Base-by-base conservation (phyloP, 192 early-diverging fungal species). In the Phlyctochytrium planicorne region DNA sequence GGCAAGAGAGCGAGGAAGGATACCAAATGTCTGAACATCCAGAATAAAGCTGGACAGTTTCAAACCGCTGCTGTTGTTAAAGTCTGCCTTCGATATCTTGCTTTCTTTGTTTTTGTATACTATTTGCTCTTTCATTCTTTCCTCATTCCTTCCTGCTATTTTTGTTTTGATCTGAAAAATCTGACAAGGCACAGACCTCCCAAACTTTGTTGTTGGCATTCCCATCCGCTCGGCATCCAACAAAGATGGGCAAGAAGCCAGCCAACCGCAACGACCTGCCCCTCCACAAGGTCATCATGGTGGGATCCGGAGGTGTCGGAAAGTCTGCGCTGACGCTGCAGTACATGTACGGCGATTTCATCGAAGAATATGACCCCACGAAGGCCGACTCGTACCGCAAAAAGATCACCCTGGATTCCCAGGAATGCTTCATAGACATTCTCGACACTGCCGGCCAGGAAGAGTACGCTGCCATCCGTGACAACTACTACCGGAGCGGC, bases 301-400 rank as follows among this genome's bases (percentile, higher is more conserved):
- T 95, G 32, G 93, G 93, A 30, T 88, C 88, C 25, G 93, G 93
- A 64, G 93, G 92, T 65, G 93, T 95, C 16, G 93, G 93, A 37
- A 95, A 95, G 74, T 92, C 90, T 2, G 93, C 93, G 14, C 72
- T 95, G 34, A 94, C 93, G 0, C 79, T 95, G 30, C 90, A 94
- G 75, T 93, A 89, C 81, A 84, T 93, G 91, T 93, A 93, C 61
- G 92, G 93, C 62, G 92, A 95, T 81, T 95, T 95, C 80, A 89
- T 93, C 59, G 92, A 95, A 78, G 92, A 95, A 72, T 95, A 95
- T 78, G 93, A 95, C 72, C 93, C 93, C 29, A 95, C 93, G 37
- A 95, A 94, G 70, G 93, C 92, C 53, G 93, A 95, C 73, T 90
- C 87, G 32, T 95, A 95, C 78, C 83, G 91, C 33, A 95, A 94